A percentile compares a stretch with the other conserved stretches of the same genome.
These are phyloP conservation scores for Skeletonema marinoi DNA, from an alignment of 108 stramenopile species.

Conservation along the genomic window DNA sequence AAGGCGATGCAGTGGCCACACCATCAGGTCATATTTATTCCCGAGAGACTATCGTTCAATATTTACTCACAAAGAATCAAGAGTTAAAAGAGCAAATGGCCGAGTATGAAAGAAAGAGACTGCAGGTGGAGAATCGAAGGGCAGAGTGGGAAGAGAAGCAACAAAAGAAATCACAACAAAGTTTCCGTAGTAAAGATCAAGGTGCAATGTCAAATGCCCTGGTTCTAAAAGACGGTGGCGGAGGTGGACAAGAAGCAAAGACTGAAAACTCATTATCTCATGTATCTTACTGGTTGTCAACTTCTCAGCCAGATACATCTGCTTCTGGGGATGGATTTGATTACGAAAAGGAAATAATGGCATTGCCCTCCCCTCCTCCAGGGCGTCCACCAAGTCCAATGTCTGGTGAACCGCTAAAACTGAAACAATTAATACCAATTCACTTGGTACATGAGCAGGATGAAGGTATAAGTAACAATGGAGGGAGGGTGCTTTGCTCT, in stretches of 20 bases:
- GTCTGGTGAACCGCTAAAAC: constrained; percentile 73
- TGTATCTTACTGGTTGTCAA: constrained; percentile 84
- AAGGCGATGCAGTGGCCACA: constrained; percentile 40
- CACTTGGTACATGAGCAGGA: constrained; percentile 22
- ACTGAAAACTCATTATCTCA: constrained; percentile 50
- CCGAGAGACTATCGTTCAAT: constrained; percentile 72
- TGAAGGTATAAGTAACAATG: constrained; percentile 1
- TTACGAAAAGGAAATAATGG: constrained; percentile 21
- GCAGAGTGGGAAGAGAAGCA: constrained; percentile 35
- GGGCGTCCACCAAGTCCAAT: constrained; percentile 86
- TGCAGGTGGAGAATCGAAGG: constrained; percentile 20
- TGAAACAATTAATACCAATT: constrained; percentile 75
- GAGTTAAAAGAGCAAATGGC: constrained; percentile 53
- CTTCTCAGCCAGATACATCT: constrained; percentile 63
- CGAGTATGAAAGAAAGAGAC: constrained; percentile 45
- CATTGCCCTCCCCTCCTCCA: constrained; percentile 52
- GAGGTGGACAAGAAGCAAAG: constrained; percentile 30
- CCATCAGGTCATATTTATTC: constrained; percentile 73
- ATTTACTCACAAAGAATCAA: constrained; percentile 72
- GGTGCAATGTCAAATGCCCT: constrained; percentile 28
- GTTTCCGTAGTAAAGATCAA: constrained; percentile 42
- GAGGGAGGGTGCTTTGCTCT: constrained; percentile 61
- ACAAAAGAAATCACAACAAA: constrained; percentile 24
- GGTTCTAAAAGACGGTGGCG: constrained; percentile 29
- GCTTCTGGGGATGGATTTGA: constrained; percentile 19